phyloP scores from a whole-genome alignment of 176 grass and related monocot genomes.

The Zea luxurians region DNA sequence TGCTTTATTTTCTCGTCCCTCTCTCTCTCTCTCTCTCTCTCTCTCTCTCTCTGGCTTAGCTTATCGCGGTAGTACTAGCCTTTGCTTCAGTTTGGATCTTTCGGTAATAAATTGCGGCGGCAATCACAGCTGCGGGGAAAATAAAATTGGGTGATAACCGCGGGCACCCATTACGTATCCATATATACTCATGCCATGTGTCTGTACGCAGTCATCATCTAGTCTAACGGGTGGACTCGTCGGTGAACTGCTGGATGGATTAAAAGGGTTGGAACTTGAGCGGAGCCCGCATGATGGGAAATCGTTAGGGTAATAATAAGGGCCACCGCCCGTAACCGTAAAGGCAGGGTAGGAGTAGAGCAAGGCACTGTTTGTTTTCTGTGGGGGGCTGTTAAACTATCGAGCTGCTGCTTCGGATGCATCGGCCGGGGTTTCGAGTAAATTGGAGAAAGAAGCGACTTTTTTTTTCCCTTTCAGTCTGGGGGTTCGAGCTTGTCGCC shows the following conservation, averaged over 20 bases:
- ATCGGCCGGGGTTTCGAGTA: slow-evolving; percentile 22
- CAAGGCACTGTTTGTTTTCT: slow-evolving; percentile 17
- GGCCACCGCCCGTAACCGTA: not conserved
- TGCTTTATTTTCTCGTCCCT: not conserved
- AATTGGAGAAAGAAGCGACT: not conserved
- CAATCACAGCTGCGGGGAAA: not conserved
- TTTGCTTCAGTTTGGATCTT: not conserved
- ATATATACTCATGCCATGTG: no score
- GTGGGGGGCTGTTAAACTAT: not conserved
- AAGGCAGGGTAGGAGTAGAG: not conserved
- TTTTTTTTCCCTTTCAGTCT: not conserved
- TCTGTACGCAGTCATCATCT: no score
- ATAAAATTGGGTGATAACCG: no score
- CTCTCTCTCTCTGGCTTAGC: not conserved
- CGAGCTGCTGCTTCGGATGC: slow-evolving; percentile 9
- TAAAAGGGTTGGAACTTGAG: not conserved
- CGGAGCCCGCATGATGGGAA: not conserved
- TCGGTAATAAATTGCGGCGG: not conserved
- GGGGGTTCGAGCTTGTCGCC: not conserved
- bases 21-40: not conserved
- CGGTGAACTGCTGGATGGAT: no score
- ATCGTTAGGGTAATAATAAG: not conserved
- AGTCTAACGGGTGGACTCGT: no score
- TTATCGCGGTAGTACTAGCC: not conserved
- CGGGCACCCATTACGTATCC: no score